These are phyloP conservation scores for Epichloe scottii DNA, from an alignment of 2,329 filamentous ascomycete species.

Conservation along the genomic window DNA sequence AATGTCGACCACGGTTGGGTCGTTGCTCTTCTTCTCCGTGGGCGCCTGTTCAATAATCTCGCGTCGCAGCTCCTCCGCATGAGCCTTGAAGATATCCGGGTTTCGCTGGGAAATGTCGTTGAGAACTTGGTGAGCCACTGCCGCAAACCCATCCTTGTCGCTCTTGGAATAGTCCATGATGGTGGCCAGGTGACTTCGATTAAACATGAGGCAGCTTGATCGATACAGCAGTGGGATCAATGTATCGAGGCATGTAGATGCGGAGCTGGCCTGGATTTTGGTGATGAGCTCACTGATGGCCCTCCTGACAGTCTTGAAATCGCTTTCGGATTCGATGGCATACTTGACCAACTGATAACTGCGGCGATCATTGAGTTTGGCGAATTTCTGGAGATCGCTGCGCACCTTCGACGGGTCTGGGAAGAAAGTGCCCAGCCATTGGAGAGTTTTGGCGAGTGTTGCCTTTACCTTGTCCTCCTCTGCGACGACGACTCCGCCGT, in stretches of 20 bases:
- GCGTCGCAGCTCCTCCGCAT: conserved; percentile 83
- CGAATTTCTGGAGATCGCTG: conserved; percentile 78
- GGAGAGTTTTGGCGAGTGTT: conserved; percentile 59
- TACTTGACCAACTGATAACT: conserved; percentile 83
- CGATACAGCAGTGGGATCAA: conserved; percentile 74
- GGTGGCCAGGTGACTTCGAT: conserved; percentile 81
- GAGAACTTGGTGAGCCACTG: conserved; percentile 74
- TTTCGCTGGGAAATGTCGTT: conserved; percentile 85
- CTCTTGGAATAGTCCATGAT: conserved; percentile 82
- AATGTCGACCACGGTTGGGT: conserved; percentile 69
- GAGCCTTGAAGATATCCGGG: conserved; percentile 82
- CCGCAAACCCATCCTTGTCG: conserved; percentile 65
- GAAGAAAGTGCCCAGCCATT: conserved; percentile 60
- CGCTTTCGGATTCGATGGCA: conserved; percentile 70
- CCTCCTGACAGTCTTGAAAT: conserved; percentile 82
- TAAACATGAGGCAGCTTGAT: conserved; percentile 76
- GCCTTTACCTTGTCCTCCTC: conserved; percentile 57
- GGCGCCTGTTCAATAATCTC: conserved; percentile 74
- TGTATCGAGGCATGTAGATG: conserved; percentile 60
- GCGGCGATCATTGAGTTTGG: conserved; percentile 79
- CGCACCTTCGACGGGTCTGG: conserved; percentile 62
- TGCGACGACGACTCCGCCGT: conserved; percentile 71
- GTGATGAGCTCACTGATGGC: conserved; percentile 84
- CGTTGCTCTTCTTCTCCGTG: conserved; percentile 52
- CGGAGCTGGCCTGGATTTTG: conserved; percentile 57